These are phyloP conservation scores for Oryza meyeriana DNA, from an alignment of 176 grass and related monocot genomes.

Conservation along the genomic window DNA sequence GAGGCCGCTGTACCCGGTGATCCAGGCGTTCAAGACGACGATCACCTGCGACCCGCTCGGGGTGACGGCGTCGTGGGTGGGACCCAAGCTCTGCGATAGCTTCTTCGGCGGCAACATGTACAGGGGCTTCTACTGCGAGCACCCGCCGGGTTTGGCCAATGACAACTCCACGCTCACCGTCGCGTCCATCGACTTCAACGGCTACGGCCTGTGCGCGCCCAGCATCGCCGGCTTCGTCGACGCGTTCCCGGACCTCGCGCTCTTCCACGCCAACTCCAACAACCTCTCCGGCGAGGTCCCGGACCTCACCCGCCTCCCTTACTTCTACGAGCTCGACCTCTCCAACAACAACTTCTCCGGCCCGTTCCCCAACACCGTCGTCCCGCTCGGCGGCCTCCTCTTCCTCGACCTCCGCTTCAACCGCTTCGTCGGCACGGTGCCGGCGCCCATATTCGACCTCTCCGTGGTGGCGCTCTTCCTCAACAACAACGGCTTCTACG, in stretches of 20 bases:
- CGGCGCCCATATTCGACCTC: constrained; percentile 43
- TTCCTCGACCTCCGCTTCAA: constrained; percentile 95
- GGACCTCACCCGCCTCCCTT: constrained; percentile 38
- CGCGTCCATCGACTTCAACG: constrained; percentile 88
- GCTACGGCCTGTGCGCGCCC: constrained; percentile 45
- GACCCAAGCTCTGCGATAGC: constrained; percentile 39
- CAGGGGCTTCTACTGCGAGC: constrained; percentile 73
- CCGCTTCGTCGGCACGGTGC: constrained; percentile 39
- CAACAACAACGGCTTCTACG: constrained; percentile 75
- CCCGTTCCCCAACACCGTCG: constrained; percentile 42
- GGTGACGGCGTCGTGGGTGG: constrained; percentile 51
- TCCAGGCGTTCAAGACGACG: constrained; percentile 68
- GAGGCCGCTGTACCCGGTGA: constrained; percentile 45
- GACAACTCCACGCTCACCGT: constrained; percentile 24
- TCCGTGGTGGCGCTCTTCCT: constrained; percentile 63
- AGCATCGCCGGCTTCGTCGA: constrained; percentile 62
- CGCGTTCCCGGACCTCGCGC: constrained; percentile 61
- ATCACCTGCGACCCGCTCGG: constrained; percentile 51
- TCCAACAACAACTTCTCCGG: constrained; percentile 73
- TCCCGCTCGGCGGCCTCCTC: constrained; percentile 37
- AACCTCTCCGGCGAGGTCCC: constrained; percentile 48
- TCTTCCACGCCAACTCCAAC: constrained; percentile 97
- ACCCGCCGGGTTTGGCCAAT: constrained; percentile 24
- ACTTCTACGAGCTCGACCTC: constrained; percentile 84
- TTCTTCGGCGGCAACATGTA: constrained; percentile 10